phyloP scores from a whole-genome alignment of 83 land plant species.

The Thuja plicata region DNA sequence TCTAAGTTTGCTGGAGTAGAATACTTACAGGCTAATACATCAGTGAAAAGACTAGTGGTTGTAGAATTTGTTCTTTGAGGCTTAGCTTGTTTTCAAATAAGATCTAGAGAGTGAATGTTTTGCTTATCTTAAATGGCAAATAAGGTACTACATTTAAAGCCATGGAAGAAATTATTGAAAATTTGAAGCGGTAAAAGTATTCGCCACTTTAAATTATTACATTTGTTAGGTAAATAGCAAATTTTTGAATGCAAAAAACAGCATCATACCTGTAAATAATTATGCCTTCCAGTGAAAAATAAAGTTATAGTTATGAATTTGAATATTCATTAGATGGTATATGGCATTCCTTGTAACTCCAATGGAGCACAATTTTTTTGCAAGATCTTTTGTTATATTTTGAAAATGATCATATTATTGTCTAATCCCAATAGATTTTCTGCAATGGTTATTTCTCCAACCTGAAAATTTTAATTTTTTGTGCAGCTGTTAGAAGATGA shows the following conservation, averaged over 20 bases:
- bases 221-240: not conserved
- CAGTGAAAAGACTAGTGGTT: not conserved
- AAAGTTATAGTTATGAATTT: not conserved
- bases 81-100: not conserved
- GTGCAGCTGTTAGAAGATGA: slow-evolving; percentile 19
- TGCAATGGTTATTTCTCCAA: not conserved
- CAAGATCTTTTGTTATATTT: not conserved
- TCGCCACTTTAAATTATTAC: not conserved
- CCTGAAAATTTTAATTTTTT: not conserved
- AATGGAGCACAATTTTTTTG: not conserved
- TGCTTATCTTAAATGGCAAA: not conserved
- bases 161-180: not conserved
- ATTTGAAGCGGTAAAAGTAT: not conserved
- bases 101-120: not conserved
- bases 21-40: not conserved
- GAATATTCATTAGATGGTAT: slow-evolving; percentile 3
- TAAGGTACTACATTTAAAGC: not conserved
- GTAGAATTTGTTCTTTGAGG: not conserved
- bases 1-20: not conserved
- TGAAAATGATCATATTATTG: not conserved
- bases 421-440: not conserved
- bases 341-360: not conserved
- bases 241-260: not conserved
- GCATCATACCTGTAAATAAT: not conserved
- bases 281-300: not conserved